Percentiles rank a stretch among this genome's conserved stretches.
Conservation (phyloP, 116 monocot genomes). For the Trichopus zeylanicus region DNA sequence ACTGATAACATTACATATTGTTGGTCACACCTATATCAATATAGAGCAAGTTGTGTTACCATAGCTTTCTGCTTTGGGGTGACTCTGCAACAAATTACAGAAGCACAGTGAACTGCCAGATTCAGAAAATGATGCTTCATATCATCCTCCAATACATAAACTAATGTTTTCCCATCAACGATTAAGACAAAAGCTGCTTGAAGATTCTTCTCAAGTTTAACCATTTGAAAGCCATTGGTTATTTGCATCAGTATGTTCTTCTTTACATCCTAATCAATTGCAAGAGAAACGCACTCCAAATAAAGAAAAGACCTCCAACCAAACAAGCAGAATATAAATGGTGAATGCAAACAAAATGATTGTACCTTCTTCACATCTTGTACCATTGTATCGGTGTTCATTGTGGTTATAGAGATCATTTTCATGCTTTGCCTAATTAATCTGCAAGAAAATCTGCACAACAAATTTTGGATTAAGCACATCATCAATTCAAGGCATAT, state of each 20-base stretch:
- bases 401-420: constrained; percentile 43
- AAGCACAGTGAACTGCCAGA: constrained; percentile 71
- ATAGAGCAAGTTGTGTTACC: constrained; percentile 18
- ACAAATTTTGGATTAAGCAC: background rate
- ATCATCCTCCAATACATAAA: constrained; percentile 73
- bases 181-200: constrained; percentile 80
- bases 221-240: constrained; percentile 57
- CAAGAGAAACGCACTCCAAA: constrained; percentile 14
- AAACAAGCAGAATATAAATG: background rate
- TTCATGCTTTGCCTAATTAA: constrained; percentile 66
- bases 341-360: background rate
- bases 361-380: constrained; percentile 42
- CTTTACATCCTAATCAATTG: constrained; percentile 32
- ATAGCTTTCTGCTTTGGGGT: constrained; percentile 85
- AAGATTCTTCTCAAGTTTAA: constrained; percentile 53
- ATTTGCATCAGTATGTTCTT: constrained; percentile 64
- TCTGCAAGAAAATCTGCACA: constrained; percentile 60
- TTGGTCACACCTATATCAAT: background rate
- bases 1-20: background rate
- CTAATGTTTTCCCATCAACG: constrained; percentile 75
- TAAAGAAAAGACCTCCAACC: constrained; percentile 8
- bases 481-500: background rate
- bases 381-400: constrained; percentile 24
- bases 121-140: constrained; percentile 54
- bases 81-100: constrained; percentile 83